Percentiles rank a stretch among this genome's conserved stretches.
phyloP scores from a whole-genome alignment of 257 asterid species.

The Solanum chilense region DNA sequence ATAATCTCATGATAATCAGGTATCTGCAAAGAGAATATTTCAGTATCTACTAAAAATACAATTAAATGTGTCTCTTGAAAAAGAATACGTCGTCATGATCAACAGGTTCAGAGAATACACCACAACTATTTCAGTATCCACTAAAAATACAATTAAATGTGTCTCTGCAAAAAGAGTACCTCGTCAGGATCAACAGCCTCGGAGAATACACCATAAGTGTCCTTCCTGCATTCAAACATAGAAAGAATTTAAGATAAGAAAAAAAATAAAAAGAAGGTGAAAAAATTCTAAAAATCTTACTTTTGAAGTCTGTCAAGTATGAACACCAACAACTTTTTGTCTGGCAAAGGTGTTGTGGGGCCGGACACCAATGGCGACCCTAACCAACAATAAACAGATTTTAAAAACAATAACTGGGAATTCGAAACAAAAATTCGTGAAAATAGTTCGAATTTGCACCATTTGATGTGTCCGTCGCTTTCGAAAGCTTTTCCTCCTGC shows the following conservation, averaged over 20 bases:
- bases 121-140: slow-evolving; percentile 9
- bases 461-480: slow-evolving; percentile 52
- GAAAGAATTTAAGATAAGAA: background rate
- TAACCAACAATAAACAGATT: slow-evolving; percentile 40
- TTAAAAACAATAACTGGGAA: background rate
- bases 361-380: slow-evolving; percentile 79
- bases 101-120: slow-evolving; percentile 61
- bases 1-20: slow-evolving; percentile 93
- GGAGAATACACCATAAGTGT: slow-evolving; percentile 81
- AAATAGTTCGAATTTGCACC: slow-evolving; percentile 36
- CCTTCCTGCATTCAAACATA: slow-evolving; percentile 59
- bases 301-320: slow-evolving; percentile 99
- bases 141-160: background rate
- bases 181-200: slow-evolving; percentile 90
- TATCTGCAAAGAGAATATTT: slow-evolving; percentile 44
- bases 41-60: slow-evolving; percentile 8
- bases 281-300: slow-evolving; percentile 16
- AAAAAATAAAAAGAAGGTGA: slow-evolving; percentile 11
- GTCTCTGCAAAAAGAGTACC: slow-evolving; percentile 25
- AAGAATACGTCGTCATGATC: slow-evolving; percentile 68
- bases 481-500: slow-evolving; percentile 60
- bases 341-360: slow-evolving; percentile 97
- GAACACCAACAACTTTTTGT: slow-evolving; percentile 84
- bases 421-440: background rate
- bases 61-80: background rate